A percentile compares a stretch with the other conserved stretches of the same genome.
phyloP scores from a whole-genome alignment of 768 basidiomycete genomes.

The Auriscalpium microsporum region DNA sequence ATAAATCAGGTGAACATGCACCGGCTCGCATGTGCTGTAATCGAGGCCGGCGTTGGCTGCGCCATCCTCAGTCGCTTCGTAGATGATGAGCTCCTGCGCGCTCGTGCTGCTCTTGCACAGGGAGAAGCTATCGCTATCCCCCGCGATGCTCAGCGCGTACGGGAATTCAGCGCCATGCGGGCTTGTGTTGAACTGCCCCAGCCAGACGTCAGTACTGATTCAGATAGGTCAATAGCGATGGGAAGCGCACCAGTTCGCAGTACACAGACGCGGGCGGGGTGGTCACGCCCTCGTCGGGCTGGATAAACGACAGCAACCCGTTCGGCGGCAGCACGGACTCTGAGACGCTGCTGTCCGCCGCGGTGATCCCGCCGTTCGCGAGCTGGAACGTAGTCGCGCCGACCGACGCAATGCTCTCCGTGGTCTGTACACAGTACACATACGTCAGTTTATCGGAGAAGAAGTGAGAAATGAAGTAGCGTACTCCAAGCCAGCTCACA shows the following conservation, averaged over 20 bases:
- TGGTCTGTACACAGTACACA: not conserved
- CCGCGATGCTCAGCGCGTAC: not conserved
- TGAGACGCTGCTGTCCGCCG: not conserved
- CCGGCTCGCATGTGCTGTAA: not conserved
- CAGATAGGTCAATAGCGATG: too few species aligned
- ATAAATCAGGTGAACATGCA: not conserved
- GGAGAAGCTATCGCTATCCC: not conserved
- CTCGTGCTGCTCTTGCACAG: not conserved
- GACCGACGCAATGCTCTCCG: not conserved
- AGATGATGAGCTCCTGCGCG: not conserved
- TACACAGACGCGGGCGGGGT: not conserved
- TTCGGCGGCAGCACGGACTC: not conserved
- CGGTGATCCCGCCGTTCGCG: conserved; percentile 1
- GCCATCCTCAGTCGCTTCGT: not conserved
- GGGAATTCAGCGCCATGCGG: not conserved
- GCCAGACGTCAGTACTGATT: too few species aligned
- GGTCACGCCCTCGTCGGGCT: not conserved
- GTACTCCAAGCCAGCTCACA: not conserved
- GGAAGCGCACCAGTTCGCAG: not conserved
- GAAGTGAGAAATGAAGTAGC: not conserved
- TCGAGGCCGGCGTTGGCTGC: not conserved
- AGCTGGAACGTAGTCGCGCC: not conserved
- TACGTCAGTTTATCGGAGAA: not conserved
- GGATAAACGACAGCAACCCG: not conserved
- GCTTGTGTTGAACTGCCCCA: conserved; percentile 1